A percentile compares a stretch with the other conserved stretches of the same genome.
Conservation (phyloP, 257 asterid species). For the Solanum tacnaense region DNA sequence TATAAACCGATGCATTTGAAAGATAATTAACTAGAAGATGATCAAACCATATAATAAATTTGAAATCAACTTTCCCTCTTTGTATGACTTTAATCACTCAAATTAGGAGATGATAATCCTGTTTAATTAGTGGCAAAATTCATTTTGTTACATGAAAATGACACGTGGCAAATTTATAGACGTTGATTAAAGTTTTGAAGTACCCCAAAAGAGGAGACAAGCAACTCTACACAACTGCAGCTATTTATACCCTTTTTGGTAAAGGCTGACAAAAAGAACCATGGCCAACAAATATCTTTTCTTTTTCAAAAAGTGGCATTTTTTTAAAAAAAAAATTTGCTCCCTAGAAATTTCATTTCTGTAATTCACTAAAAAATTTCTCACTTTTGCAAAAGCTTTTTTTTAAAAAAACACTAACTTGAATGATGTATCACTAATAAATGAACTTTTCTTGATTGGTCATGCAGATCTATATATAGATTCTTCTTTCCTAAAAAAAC, state of each 20-base stretch:
- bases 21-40: background rate
- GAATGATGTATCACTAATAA: background rate
- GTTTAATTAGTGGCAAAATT: background rate
- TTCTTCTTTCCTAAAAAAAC: background rate
- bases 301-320: background rate
- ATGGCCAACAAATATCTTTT: background rate
- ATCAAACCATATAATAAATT: background rate
- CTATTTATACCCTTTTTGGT: background rate
- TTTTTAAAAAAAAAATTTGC: too few species aligned
- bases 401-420: background rate
- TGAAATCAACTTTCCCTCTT: background rate
- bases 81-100: background rate
- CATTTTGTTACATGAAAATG: background rate
- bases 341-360: background rate
- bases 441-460: background rate
- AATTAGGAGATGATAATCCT: background rate
- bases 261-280: background rate
- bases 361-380: background rate
- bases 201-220: background rate
- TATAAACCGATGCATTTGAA: background rate
- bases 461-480: background rate
- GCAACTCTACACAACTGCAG: background rate
- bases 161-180: background rate
- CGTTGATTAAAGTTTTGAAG: background rate
- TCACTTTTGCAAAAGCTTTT: background rate